These are phyloP conservation scores for Xylariaceae sp. DNA, from an alignment of 2,329 filamentous ascomycete species.

Conservation along the genomic window DNA sequence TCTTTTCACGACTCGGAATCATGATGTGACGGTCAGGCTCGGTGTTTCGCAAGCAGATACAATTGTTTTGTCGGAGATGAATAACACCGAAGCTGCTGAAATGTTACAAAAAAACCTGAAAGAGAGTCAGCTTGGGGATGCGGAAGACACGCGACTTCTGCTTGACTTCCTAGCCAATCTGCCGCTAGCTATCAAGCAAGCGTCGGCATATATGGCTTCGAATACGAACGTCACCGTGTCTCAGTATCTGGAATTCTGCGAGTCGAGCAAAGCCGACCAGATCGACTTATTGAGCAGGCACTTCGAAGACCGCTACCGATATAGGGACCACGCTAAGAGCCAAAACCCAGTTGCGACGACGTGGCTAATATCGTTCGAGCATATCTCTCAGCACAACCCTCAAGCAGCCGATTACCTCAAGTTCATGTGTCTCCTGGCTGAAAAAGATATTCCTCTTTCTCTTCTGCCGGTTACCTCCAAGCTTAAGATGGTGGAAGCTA, in stretches of 20 bases:
- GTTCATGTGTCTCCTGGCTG: slow-evolving; percentile 27
- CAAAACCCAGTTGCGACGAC: slow-evolving; percentile 6
- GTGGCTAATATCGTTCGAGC: slow-evolving; percentile 8
- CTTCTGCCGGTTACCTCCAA: background rate
- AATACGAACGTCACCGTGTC: slow-evolving; percentile 14
- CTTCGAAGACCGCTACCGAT: slow-evolving; percentile 32
- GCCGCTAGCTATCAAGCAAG: slow-evolving; percentile 37
- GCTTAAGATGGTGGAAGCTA: background rate
- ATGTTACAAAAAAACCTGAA: background rate
- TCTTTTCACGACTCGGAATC: slow-evolving; percentile 4
- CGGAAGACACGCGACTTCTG: slow-evolving; percentile 19
- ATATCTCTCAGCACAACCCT: background rate
- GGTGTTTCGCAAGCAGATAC: background rate
- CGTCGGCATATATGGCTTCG: slow-evolving; percentile 34
- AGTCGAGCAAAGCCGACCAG: slow-evolving; percentile 21
- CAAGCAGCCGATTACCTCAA: slow-evolving; percentile 7
- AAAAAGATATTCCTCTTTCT: slow-evolving; percentile 19
- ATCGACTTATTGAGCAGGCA: slow-evolving; percentile 29
- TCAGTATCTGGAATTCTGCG: slow-evolving; percentile 28
- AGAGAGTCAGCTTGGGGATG: background rate
- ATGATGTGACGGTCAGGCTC: background rate
- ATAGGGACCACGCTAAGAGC: slow-evolving; percentile 21
- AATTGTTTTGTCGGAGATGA: background rate
- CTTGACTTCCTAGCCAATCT: slow-evolving; percentile 32
- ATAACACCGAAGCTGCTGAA: background rate